Conservation (phyloP, 257 asterid genomes). For the Eucommia ulmoides region DNA sequence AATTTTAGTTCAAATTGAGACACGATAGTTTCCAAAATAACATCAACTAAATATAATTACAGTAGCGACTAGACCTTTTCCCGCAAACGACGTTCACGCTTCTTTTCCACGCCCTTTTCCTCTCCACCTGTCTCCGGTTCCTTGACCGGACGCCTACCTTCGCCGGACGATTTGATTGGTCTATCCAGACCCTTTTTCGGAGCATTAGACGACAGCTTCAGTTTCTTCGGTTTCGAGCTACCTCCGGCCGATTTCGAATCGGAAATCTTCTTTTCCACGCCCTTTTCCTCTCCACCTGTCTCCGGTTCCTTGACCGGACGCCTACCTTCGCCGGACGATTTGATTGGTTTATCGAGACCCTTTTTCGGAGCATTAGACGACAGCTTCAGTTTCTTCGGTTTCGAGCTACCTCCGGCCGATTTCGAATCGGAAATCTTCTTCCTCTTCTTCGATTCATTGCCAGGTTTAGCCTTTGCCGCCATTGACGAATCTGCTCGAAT, state of each 20-base stretch:
- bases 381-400: too few relatives aligned
- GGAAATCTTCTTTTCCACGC: slow-evolving; percentile 30
- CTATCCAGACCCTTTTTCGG: too few relatives aligned
- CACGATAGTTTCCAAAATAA: not conserved
- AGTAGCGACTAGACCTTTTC: slow-evolving; percentile 44
- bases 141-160: slow-evolving; percentile 4
- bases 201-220: too few relatives aligned
- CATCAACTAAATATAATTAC: not conserved
- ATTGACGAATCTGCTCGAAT: too few relatives aligned
- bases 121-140: slow-evolving; percentile 4
- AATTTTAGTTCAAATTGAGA: not conserved
- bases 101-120: slow-evolving; percentile 31
- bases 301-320: not conserved
- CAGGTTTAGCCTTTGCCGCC: too few relatives aligned
- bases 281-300: slow-evolving; percentile 22
- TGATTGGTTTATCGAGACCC: slow-evolving; percentile 11
- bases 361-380: too few relatives aligned
- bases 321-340: slow-evolving; percentile 10
- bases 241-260: too few relatives aligned
- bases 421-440: too few relatives aligned
- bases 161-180: slow-evolving; percentile 6
- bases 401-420: too few relatives aligned
- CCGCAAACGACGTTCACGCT: slow-evolving; percentile 42
- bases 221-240: too few relatives aligned
- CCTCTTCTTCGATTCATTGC: slow-evolving; percentile 22